phyloP scores from a whole-genome alignment of 768 basidiomycete species.

The Ramaria sp. region DNA sequence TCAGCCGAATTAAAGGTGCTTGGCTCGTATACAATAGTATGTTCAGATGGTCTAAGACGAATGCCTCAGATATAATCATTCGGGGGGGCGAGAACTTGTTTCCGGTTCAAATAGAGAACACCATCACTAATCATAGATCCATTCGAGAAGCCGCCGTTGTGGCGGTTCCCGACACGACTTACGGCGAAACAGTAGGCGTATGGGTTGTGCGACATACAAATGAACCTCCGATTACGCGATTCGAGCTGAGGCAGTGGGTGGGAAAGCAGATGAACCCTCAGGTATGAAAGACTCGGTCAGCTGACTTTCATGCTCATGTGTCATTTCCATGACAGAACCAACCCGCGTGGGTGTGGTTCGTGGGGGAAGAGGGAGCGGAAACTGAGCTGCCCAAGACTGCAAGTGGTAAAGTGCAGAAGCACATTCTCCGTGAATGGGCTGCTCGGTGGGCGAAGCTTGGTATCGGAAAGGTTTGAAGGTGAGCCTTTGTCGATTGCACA shows the following conservation, averaged over 20 bases:
- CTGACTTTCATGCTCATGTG: not conserved
- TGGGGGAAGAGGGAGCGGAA: constrained; percentile 50
- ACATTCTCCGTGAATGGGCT: constrained; percentile 55
- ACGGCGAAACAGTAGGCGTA: constrained; percentile 72
- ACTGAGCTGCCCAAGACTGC: constrained; percentile 72
- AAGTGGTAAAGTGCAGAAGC: constrained; percentile 82
- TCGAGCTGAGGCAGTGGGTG: constrained; percentile 45
- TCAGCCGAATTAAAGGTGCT: constrained; percentile 62
- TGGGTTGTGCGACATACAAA: constrained; percentile 46
- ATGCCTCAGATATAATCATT: constrained; percentile 59
- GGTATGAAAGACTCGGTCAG: constrained; percentile 38
- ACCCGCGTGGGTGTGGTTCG: constrained; percentile 76
- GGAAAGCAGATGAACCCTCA: constrained; percentile 64
- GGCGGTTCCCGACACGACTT: constrained; percentile 54
- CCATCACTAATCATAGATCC: constrained; percentile 38
- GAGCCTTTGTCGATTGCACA: too few species aligned
- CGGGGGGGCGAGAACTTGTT: constrained; percentile 84
- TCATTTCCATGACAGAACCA: constrained; percentile 42
- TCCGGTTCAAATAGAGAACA: constrained; percentile 79
- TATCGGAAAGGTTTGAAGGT: constrained; percentile 4
- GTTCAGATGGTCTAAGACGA: not conserved
- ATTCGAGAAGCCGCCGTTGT: constrained; percentile 68
- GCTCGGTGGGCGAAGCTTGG: constrained; percentile 8
- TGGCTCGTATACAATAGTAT: not conserved
- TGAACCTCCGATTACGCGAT: constrained; percentile 23